Evolutionary conservation across 345 rosid species (phyloP).

Genomic region (Atalantia buxifolia): DNA sequence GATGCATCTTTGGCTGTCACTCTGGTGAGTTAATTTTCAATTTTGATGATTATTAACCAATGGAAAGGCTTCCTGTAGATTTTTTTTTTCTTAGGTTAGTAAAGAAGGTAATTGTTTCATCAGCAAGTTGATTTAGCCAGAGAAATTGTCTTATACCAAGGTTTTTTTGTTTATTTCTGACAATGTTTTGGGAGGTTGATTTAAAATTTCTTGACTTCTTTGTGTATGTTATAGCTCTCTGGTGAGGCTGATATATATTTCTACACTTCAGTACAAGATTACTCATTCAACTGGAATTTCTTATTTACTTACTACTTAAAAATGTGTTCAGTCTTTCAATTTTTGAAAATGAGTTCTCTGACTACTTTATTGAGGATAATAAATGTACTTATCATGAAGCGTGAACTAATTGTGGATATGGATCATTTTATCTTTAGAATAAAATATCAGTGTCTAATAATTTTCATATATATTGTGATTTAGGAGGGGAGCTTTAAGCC

Average conservation of each 20-base stretch:
- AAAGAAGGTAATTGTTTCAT: background rate
- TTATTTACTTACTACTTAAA: background rate
- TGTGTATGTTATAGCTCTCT: background rate
- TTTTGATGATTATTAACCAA: background rate
- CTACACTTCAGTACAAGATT: background rate
- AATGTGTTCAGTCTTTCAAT: background rate
- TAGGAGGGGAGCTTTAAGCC: constrained; percentile 81
- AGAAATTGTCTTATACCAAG: background rate
- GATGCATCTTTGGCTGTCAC: background rate
- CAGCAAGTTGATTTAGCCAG: background rate
- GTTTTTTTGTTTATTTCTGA: background rate
- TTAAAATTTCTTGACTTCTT: background rate
- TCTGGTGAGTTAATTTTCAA: background rate
- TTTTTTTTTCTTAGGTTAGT: background rate
- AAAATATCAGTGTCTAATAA: constrained; percentile 10
- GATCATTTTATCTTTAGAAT: constrained; percentile 3
- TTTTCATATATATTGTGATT: constrained; percentile 20
- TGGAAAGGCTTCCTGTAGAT: background rate
- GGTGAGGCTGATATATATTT: background rate
- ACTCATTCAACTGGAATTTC: background rate
- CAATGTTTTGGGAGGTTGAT: background rate
- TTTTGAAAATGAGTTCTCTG: background rate
- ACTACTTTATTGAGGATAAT: background rate
- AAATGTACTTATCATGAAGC: background rate
- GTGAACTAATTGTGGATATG: background rate